Conservation (phyloP, 495 filamentous ascomycete genomes). For the Lasiosphaeris hirsuta region DNA sequence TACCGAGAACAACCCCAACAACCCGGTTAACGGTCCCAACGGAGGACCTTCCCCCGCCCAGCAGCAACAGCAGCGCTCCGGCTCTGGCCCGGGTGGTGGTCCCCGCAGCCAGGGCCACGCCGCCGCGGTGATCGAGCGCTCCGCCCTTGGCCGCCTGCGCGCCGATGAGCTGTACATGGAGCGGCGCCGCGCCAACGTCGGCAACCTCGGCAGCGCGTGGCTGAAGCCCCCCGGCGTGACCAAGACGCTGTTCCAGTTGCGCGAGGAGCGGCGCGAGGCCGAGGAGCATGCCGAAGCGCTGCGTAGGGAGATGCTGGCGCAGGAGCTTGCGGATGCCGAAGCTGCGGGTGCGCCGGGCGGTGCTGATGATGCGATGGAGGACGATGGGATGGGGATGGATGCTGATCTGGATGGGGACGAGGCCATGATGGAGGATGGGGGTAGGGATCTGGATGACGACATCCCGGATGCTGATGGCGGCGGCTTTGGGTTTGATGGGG, state of each 20-base stretch:
- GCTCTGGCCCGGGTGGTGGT: background rate
- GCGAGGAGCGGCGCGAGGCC: slow-evolving; percentile 74
- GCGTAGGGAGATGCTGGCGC: slow-evolving; percentile 63
- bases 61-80: no score
- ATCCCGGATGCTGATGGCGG: slow-evolving; percentile 59
- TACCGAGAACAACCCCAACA: background rate
- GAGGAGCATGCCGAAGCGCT: slow-evolving; percentile 73
- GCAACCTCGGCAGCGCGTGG: slow-evolving; percentile 73
- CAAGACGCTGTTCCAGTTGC: slow-evolving; percentile 73
- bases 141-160: slow-evolving; percentile 57
- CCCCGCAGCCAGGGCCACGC: slow-evolving; percentile 18
- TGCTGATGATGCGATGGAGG: slow-evolving; percentile 29
- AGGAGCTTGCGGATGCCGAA: slow-evolving; percentile 58
- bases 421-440: slow-evolving; percentile 25
- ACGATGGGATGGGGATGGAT: slow-evolving; percentile 48
- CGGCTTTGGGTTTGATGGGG: slow-evolving; percentile 45
- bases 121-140: slow-evolving; percentile 38
- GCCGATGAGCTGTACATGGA: slow-evolving; percentile 66
- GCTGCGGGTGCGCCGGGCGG: slow-evolving; percentile 39
- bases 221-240: slow-evolving; percentile 70
- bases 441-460: slow-evolving; percentile 61
- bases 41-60: no score
- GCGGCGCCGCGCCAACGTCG: slow-evolving; percentile 66
- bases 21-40: slow-evolving; percentile 27
- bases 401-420: slow-evolving; percentile 17